Evolutionary conservation across 106 monocot species (phyloP).

Genomic region (Phalaenopsis aphrodite): DNA sequence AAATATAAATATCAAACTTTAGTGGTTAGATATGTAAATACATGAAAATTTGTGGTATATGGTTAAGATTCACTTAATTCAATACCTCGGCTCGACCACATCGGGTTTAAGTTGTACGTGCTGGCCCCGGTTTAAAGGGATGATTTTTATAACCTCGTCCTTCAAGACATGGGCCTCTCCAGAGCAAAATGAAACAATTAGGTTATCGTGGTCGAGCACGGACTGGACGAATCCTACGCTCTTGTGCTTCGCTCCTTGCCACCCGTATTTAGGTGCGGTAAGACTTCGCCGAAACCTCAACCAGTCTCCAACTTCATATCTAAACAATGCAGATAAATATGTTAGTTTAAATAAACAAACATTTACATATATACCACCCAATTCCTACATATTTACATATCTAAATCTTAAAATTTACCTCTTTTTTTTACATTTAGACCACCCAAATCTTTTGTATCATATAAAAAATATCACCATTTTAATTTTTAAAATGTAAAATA

Average conservation of each 20-base stretch:
- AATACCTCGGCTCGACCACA: slow-evolving; percentile 76
- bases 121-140: slow-evolving; percentile 91
- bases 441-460: too few species aligned
- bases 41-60: too few species aligned
- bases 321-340: slow-evolving; percentile 17
- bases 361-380: too few species aligned
- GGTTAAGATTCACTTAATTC: neutral
- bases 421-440: too few species aligned
- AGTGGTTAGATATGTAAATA: too few species aligned
- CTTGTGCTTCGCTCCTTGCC: slow-evolving; percentile 79
- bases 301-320: slow-evolving; percentile 93
- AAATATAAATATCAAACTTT: too few species aligned
- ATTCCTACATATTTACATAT: too few species aligned
- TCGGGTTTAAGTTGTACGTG: slow-evolving; percentile 86
- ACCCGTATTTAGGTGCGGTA: slow-evolving; percentile 55
- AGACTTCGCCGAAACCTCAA: slow-evolving; percentile 77
- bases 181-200: slow-evolving; percentile 81
- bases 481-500: too few species aligned
- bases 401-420: too few species aligned
- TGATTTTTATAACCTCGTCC: slow-evolving; percentile 76
- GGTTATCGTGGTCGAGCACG: slow-evolving; percentile 39
- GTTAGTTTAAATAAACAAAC: neutral
- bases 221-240: slow-evolving; percentile 91
- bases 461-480: too few species aligned
- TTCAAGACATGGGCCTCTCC: slow-evolving; percentile 71